Conservation (phyloP, 345 rosid species). For the Schrenkiella parvula region DNA sequence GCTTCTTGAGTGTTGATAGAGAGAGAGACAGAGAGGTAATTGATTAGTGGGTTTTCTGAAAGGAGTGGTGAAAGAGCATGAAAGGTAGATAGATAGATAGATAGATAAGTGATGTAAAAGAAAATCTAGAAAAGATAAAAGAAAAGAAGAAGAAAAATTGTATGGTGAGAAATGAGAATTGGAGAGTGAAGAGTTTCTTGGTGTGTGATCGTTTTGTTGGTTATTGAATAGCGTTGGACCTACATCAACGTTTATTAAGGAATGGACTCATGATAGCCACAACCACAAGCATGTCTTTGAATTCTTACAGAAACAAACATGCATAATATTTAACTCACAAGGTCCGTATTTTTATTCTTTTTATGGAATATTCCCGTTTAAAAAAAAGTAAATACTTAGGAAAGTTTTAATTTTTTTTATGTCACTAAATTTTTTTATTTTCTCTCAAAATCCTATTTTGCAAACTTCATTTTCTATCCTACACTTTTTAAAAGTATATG, state of each 20-base stretch:
- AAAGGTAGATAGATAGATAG: constrained; percentile 18
- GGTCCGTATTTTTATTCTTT: not conserved
- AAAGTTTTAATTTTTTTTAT: not conserved
- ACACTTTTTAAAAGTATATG: too few relatives aligned
- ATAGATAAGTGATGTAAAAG: constrained; percentile 16
- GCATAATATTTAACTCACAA: not conserved
- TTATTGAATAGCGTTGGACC: constrained; percentile 31
- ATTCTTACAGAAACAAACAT: not conserved
- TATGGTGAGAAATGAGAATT: constrained; percentile 32
- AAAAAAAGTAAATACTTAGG: not conserved
- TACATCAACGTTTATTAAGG: constrained; percentile 19
- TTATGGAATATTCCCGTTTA: not conserved
- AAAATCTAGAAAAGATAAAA: constrained; percentile 10
- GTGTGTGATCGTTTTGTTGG: constrained; percentile 38
- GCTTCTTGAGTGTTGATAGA: constrained; percentile 17
- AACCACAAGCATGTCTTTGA: not conserved
- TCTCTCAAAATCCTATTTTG: too few relatives aligned
- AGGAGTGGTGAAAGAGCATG: constrained; percentile 35
- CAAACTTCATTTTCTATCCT: too few relatives aligned
- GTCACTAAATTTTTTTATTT: not conserved
- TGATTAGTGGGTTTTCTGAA: not conserved
- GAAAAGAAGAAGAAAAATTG: constrained; percentile 2
- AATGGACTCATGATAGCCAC: constrained; percentile 8
- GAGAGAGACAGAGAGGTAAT: not conserved
- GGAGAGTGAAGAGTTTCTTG: constrained; percentile 26